Evolutionary conservation across 2,329 filamentous ascomycete genomes (phyloP), one percentile per base, ranked within the genome.

Genomic region (Teratosphaeria epicoccoides): DNA sequence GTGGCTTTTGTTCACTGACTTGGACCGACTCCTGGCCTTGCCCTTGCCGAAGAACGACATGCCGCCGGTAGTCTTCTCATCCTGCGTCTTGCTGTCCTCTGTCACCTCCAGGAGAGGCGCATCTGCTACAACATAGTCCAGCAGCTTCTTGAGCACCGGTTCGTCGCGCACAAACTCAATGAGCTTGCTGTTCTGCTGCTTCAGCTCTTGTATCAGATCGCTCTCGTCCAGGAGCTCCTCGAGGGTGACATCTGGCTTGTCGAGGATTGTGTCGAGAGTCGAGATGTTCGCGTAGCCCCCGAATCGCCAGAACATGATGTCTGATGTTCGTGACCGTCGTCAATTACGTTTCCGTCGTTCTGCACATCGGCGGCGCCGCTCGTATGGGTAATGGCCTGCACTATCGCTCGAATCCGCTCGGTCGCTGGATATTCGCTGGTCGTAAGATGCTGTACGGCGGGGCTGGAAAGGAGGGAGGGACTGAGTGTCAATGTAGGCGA

Each of bases 271-370:
- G 73, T 97, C 93, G 72, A 98, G 88, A 67, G 90, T 86, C 65
- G 91, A 96, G 73, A 95, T 86, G 79, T 88, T 95, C 78, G 90
- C 88, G 79, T 97, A 97, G 68, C 89, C 89, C 79, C 93, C 91
- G 79, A 97, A 98, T 74, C 91, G 86, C 93, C 93, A 98, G 74
- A 98, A 98, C 93, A 98, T 98, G 76, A 72, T 91, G 83, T 17
- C 33, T 40, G 33, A n/a, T n/a, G 1, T 9, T 40, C 33, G 33
- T 40, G 33, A 40, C 33, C 9, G 33, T 40, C 33, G 33, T 40
- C 33, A 20, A 40, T 40, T 40, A 40, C 33, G 33, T 40, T 40
- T 22, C 14, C 33, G 33, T 6, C 33, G 33, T 40, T 40, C 14
- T 40, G 33, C 33, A 17, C 33, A 40, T 40, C 33, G 33, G 33